Evolutionary conservation across 495 filamentous ascomycete species (phyloP).

Genomic region (Penicillium pulvis): DNA sequence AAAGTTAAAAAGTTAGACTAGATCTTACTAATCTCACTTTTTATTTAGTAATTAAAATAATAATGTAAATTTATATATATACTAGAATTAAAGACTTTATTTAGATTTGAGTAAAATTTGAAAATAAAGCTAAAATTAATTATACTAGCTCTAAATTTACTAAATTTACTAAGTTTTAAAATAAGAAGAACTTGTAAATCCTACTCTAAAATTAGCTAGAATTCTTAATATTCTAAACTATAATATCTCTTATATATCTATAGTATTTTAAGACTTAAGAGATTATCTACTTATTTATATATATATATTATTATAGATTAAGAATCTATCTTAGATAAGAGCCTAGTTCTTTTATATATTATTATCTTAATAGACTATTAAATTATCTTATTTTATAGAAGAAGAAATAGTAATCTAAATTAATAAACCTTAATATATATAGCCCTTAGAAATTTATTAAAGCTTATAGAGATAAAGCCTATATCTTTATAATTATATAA

Average conservation of each 20-base stretch:
- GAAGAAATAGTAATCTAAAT: background rate
- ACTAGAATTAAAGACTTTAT: background rate
- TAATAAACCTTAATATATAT: background rate
- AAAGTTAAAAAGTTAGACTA: background rate
- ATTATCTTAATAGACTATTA: background rate
- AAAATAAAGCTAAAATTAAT: conserved; percentile 4
- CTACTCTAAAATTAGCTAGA: background rate
- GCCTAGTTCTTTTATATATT: background rate
- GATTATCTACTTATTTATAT: background rate
- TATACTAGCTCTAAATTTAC: background rate
- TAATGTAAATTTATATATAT: background rate
- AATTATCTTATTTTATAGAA: conserved; percentile 2
- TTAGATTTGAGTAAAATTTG: background rate
- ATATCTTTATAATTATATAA: conserved; percentile 2
- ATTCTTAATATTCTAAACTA: background rate
- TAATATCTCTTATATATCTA: background rate
- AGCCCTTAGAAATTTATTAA: conserved; percentile 2
- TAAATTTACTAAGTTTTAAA: background rate
- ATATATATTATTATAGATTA: conserved; percentile 1
- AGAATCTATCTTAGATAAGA: background rate
- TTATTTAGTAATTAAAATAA: background rate
- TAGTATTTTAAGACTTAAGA: background rate
- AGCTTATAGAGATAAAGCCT: background rate
- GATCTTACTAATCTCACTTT: background rate
- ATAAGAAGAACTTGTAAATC: background rate